These are phyloP conservation scores for Camellia lanceoleosa DNA, from an alignment of 148 eudicot genomes.

Conservation along the genomic window DNA sequence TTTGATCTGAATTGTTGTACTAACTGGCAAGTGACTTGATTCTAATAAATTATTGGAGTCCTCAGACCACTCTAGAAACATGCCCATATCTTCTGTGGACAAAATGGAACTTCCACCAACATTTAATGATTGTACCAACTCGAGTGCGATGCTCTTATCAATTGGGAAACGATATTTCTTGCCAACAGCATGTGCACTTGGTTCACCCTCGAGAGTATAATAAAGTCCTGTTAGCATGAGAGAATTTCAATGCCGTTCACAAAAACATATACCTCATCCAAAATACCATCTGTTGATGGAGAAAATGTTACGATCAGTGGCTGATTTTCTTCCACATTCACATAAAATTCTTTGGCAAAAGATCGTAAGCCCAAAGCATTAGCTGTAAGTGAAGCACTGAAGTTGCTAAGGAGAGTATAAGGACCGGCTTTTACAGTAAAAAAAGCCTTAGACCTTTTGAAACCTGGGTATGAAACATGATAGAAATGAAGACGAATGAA, in stretches of 20 bases:
- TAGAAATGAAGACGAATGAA: constrained; percentile 20
- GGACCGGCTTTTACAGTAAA: constrained; percentile 22
- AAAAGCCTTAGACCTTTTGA: constrained; percentile 12
- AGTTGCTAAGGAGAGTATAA: constrained; percentile 24
- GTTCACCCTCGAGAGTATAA: neutral
- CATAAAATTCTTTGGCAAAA: constrained; percentile 12
- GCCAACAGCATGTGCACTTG: neutral
- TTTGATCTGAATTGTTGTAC: neutral
- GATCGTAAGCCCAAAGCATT: neutral
- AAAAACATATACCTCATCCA: constrained; percentile 17
- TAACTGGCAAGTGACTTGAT: neutral
- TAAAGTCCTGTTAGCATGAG: constrained; percentile 25
- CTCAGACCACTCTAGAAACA: constrained; percentile 24
- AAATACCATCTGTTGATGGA: neutral
- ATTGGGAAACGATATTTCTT: neutral
- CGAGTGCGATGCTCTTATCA: constrained; percentile 7
- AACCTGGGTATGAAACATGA: constrained; percentile 4
- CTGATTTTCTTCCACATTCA: constrained; percentile 6
- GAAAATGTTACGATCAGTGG: constrained; percentile 21
- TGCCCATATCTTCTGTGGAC: neutral
- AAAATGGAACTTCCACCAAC: constrained; percentile 24
- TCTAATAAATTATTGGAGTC: constrained; percentile 4
- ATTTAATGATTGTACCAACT: constrained; percentile 26
- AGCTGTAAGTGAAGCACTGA: constrained; percentile 22
- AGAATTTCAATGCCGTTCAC: constrained; percentile 33